phyloP scores from a whole-genome alignment of 192 early-diverging fungal genomes.

The Obelidium mucronatum region DNA sequence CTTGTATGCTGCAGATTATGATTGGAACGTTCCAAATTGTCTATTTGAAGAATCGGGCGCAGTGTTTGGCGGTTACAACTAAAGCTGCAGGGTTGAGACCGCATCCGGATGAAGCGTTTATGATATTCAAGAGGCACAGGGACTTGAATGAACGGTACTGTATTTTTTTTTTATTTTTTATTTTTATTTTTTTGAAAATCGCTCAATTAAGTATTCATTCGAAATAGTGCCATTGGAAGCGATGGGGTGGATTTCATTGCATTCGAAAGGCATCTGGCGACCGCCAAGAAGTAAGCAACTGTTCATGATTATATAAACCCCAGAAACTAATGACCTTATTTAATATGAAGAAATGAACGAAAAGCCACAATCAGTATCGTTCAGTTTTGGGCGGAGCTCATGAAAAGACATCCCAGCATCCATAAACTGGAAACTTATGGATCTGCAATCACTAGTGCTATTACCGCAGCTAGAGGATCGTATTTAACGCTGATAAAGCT shows the following conservation, averaged over 20 bases:
- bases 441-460: constrained; percentile 39
- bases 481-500: constrained; percentile 44
- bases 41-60: constrained; percentile 48
- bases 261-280: constrained; percentile 37
- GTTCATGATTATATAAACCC: background rate
- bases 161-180: no score
- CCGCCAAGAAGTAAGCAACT: constrained; percentile 36
- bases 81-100: constrained; percentile 42
- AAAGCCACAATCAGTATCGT: constrained; percentile 37
- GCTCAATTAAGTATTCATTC: background rate
- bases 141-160: constrained; percentile 50
- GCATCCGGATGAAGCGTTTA: constrained; percentile 41
- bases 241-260: constrained; percentile 55
- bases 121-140: constrained; percentile 44
- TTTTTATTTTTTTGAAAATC: no score
- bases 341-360: background rate
- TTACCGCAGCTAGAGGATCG: constrained; percentile 32
- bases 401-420: constrained; percentile 36
- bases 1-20: constrained; percentile 44
- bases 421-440: constrained; percentile 42
- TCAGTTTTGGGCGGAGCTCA: constrained; percentile 56
- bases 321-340: background rate
- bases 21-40: constrained; percentile 46
- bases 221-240: constrained; percentile 20
- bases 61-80: constrained; percentile 41